These are phyloP conservation scores for Lasiodiplodia gonubiensis DNA, from an alignment of 2,329 filamentous ascomycete species.

Conservation along the genomic window DNA sequence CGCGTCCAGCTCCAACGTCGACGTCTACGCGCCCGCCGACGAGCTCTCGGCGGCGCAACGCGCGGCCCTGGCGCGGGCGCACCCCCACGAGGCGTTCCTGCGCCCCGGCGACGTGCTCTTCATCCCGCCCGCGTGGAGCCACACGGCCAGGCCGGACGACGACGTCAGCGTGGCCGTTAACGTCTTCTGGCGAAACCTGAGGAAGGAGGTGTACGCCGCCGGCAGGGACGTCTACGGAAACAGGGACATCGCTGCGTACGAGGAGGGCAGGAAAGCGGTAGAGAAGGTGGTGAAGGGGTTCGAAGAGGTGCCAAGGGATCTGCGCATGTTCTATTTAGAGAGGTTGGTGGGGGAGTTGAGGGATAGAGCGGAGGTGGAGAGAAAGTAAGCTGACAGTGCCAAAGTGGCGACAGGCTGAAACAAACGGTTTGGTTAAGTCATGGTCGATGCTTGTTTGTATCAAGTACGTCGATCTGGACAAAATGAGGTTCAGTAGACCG, in stretches of 20 bases:
- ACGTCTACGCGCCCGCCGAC: conserved; percentile 63
- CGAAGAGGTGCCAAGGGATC: conserved; percentile 66
- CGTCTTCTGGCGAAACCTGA: conserved; percentile 79
- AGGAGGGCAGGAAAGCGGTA: conserved; percentile 77
- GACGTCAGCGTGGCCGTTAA: conserved; percentile 79
- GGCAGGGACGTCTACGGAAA: conserved; percentile 90
- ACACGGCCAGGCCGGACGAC: conserved; percentile 66
- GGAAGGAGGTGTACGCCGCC: conserved; percentile 66
- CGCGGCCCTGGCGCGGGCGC: conserved; percentile 44
- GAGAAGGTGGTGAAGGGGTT: conserved; percentile 70
- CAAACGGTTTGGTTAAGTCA: neutral
- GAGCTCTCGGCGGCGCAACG: conserved; percentile 31
- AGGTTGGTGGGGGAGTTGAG: conserved; percentile 73
- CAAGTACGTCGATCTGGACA: neutral
- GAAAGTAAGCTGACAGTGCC: neutral
- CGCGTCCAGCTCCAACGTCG: conserved; percentile 77
- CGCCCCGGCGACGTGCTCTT: conserved; percentile 77
- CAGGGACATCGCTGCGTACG: conserved; percentile 81
- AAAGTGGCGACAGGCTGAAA: neutral
- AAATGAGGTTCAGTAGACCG: neutral
- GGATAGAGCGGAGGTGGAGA: conserved; percentile 32
- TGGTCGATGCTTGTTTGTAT: neutral
- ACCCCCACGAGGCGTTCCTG: conserved; percentile 70
- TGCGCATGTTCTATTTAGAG: conserved; percentile 75
- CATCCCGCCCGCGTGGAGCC: conserved; percentile 83